Evolutionary conservation across 305 asterid genomes (phyloP), one percentile per base, ranked within the genome.

Genomic region (Vinca major): DNA sequence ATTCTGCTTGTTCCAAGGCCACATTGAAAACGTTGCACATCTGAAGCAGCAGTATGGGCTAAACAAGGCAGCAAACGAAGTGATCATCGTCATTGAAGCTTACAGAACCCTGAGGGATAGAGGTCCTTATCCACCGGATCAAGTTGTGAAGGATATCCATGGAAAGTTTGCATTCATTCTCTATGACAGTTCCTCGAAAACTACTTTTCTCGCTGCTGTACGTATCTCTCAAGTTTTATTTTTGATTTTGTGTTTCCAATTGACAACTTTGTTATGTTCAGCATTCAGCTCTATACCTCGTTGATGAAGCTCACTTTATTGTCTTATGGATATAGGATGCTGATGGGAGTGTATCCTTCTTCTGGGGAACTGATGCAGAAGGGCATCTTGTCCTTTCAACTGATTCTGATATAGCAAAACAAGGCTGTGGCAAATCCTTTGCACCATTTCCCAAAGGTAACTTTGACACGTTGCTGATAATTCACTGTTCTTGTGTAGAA

Each of bases 401-500:
- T 72, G 95, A 91, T 66, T 80, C 76, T 13, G 88, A 87, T 61
- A 80, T 88, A 71, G 90, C 81, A 80, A 91, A 88, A 79, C 83
- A 86, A 70, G 92, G 96, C 36, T 91, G 96, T 74, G 96, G 95
- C 65, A 91, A 85, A 68, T 86, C 95, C 50, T 84, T 83, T 75
- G 93, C 95, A 57, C 93, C 96, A 14, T 91, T 91, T 72, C 97
- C 97, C 9, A 87, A 87, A 86, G 97, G 97, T 91, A 86, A 17
- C 3, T 26, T 17, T 20, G 3, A 7, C 45, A 39, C 51, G n/a
- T 61, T 47, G 21, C 45, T 16, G 5, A 52, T 58, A 60, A 7
- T n/a, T 60, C 6, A 37, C 41, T 58, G 20, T 13, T 14, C 45
- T 58, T 1, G 20, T 36, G 7, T 50, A 50, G 19, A 50, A 16